These are phyloP conservation scores for Scheffersomyces coipomensis DNA, from an alignment of 805 yeast species.

Conservation along the genomic window DNA sequence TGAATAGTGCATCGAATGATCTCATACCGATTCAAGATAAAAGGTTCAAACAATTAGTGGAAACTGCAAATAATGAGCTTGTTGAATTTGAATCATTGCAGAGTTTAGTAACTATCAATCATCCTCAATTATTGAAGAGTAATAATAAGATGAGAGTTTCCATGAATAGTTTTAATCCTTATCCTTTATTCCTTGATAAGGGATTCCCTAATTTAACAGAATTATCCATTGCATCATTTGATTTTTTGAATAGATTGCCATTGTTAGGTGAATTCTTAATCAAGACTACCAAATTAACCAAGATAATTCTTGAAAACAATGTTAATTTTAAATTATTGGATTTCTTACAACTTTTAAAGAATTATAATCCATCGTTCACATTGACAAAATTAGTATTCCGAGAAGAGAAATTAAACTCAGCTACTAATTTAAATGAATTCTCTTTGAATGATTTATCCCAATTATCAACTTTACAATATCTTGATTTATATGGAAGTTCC, in stretches of 20 bases:
- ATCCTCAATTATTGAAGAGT: constrained; percentile 18
- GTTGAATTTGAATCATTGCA: constrained; percentile 10
- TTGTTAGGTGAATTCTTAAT: constrained; percentile 26
- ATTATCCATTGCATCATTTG: constrained; percentile 29
- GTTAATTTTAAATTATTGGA: constrained; percentile 21
- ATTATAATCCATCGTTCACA: constrained; percentile 24
- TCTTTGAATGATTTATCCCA: constrained; percentile 19
- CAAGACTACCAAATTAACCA: constrained; percentile 13
- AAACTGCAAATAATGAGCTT: not conserved
- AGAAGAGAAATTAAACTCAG: constrained; percentile 19
- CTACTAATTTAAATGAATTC: constrained; percentile 27
- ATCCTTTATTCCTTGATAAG: constrained; percentile 20
- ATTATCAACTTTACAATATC: constrained; percentile 16
- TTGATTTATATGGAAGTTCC: constrained; percentile 42
- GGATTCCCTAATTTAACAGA: constrained; percentile 21
- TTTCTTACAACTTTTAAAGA: constrained; percentile 26
- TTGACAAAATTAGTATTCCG: constrained; percentile 28
- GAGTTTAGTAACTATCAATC: constrained; percentile 23
- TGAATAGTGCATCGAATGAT: constrained; percentile 15
- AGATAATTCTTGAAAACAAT: constrained; percentile 33
- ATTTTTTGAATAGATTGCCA: constrained; percentile 24
- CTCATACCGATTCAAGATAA: constrained; percentile 14
- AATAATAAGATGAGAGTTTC: constrained; percentile 8
- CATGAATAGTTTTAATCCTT: constrained; percentile 19
- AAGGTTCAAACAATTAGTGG: constrained; percentile 5